phyloP scores from a whole-genome alignment of 2,329 filamentous ascomycete genomes.

The Triangularia setosa region DNA sequence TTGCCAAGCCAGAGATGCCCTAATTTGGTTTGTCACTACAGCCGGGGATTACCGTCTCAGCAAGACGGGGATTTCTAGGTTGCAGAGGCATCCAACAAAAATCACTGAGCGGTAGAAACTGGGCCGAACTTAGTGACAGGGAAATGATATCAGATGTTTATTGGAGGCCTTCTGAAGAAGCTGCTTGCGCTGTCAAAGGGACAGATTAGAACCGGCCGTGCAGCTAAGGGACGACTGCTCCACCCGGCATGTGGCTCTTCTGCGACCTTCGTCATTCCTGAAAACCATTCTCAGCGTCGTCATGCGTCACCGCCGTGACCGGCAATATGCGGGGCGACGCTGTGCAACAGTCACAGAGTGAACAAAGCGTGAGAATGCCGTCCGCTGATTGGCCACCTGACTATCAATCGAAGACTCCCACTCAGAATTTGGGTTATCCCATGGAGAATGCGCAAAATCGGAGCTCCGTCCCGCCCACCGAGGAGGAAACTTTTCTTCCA shows the following conservation, averaged over 20 bases:
- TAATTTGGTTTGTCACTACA: constrained; percentile 7
- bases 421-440: constrained; percentile 7
- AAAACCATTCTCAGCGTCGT: constrained; percentile 9
- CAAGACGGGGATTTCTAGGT: too few relatives aligned
- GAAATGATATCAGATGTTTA: background rate
- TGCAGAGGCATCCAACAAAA: background rate
- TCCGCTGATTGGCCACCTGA: constrained; percentile 2
- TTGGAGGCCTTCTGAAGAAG: background rate
- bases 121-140: background rate
- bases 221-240: background rate
- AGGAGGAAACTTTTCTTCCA: constrained; percentile 13
- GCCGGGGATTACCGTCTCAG: background rate
- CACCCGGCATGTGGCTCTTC: background rate
- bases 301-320: constrained; percentile 12
- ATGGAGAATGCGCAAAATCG: constrained; percentile 15
- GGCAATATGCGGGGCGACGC: constrained; percentile 14
- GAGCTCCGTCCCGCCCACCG: constrained; percentile 18
- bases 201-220: background rate
- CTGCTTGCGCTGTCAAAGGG: background rate
- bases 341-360: background rate
- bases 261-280: constrained; percentile 12
- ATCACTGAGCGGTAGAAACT: too few relatives aligned
- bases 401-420: background rate
- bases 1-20: constrained; percentile 12
- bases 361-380: background rate